Evolutionary conservation across 805 yeast species (phyloP).

Genomic region (Monosporozyma solicola): DNA sequence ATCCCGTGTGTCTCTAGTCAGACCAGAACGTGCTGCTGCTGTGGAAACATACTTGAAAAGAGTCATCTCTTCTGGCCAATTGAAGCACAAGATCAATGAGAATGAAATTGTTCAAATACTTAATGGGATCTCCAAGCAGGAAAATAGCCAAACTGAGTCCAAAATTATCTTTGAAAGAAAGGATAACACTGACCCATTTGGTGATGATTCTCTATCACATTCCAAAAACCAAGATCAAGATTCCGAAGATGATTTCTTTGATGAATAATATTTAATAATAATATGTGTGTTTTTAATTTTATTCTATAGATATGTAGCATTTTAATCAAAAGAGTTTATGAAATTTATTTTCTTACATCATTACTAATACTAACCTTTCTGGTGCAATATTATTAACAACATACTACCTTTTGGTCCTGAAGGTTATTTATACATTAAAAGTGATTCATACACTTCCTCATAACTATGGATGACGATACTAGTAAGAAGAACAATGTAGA

Average conservation of each 20-base stretch:
- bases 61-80: constrained; percentile 67
- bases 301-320: neutral
- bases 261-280: constrained; percentile 21
- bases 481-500: neutral
- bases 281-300: neutral
- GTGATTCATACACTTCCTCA: neutral
- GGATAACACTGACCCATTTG: constrained; percentile 29
- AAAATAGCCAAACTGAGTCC: constrained; percentile 50
- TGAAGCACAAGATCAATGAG: constrained; percentile 63
- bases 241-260: constrained; percentile 39
- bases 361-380: neutral
- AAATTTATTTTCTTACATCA: neutral
- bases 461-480: neutral
- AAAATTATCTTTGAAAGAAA: constrained; percentile 57
- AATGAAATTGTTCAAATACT: constrained; percentile 73
- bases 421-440: neutral
- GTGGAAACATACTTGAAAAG: constrained; percentile 74
- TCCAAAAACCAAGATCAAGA: constrained; percentile 33
- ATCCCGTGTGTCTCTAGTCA: constrained; percentile 76
- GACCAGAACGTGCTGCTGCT: constrained; percentile 83
- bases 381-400: no score
- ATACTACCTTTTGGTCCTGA: neutral
- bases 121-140: constrained; percentile 72
- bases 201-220: constrained; percentile 27
- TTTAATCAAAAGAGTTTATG: neutral